Base-by-base conservation (phyloP, 257 asterid species). In the Capsicum chinense region DNA sequence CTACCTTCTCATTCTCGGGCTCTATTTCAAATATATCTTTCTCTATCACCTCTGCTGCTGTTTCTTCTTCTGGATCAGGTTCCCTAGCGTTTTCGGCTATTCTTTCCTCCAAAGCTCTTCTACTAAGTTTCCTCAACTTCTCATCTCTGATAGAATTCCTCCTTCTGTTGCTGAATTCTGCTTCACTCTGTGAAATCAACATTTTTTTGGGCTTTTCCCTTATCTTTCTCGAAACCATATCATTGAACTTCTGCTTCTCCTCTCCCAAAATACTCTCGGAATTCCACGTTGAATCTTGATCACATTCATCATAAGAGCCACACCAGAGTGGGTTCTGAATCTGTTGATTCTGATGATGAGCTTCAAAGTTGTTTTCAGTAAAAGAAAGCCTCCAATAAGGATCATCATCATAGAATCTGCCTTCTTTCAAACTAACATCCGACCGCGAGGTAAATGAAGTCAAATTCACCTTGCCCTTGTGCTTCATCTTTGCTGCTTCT, bases 381-480 rank as follows among this genome's bases (percentile, higher is more conserved):
- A 95, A 91, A 13, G 97, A 92, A 80, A 93, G 87, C 88, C 92
- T 87, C 98, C 98, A 92, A 35, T 89, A 92, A 33, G 86, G 86
- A 68, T 93, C 97, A 81, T 90, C 93, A 83, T 91, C 94, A 79
- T 85, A 91, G 70, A 91, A 92, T 47, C 94, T 87, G 37, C 92
- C 90, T 83, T 88, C 86, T 47, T 56, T 83, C 88, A 82, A 81
- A 16, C 76, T 59, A 39, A 68, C 71, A 58, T 83, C 68, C 21
- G 82, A 7, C 2, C 86, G 79, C 0, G 87, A 82, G 11, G 63
- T 60, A 0, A 84, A 66, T 2, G 90, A 78, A 33, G 90, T 44
- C 33, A 52, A 81, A 50, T 82, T 84, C 56, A 79, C 39, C 11
- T 58, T 79, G 54, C 87, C 82, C 48, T 85, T 84, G 35, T 81